phyloP scores from a whole-genome alignment of 768 basidiomycete species.

The Phlebiopsis flavidoalba region DNA sequence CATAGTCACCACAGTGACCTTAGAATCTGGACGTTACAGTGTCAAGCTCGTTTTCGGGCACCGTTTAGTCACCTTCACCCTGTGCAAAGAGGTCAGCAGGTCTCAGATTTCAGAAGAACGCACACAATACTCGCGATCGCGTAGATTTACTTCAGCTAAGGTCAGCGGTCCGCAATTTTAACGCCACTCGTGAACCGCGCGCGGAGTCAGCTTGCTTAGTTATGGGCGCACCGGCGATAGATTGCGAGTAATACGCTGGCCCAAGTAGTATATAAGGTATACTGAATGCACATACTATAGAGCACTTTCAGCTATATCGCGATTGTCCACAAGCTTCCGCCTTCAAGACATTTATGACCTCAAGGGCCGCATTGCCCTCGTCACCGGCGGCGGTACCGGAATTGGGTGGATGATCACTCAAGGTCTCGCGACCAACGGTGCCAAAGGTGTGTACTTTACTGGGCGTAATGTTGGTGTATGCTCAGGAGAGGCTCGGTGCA shows the following conservation, averaged over 20 bases:
- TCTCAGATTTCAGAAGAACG: not conserved
- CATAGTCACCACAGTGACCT: too few relatives aligned
- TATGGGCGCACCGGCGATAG: not conserved
- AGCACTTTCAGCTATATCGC: not conserved
- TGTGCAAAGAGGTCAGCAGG: not conserved
- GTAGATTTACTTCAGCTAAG: not conserved
- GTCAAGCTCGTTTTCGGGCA: too few relatives aligned
- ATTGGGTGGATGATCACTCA: constrained; percentile 64
- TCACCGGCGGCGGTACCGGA: constrained; percentile 46
- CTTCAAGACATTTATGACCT: constrained; percentile 33
- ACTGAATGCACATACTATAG: not conserved
- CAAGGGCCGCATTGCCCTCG: constrained; percentile 47
- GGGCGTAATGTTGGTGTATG: not conserved
- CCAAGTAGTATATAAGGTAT: not conserved
- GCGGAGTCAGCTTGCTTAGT: not conserved
- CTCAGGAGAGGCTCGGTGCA: not conserved
- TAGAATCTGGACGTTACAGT: too few relatives aligned
- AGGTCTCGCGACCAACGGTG: constrained; percentile 72
- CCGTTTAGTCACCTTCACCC: not conserved
- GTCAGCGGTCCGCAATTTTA: not conserved
- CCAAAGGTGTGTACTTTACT: constrained; percentile 32
- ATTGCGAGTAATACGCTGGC: not conserved
- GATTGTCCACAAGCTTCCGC: not conserved
- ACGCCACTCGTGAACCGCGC: not conserved
- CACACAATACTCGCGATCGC: not conserved